A percentile compares a stretch with the other conserved stretches of the same genome.
These are phyloP conservation scores for Nemania sp. DNA, from an alignment of 2,329 filamentous ascomycete genomes.

Conservation along the genomic window DNA sequence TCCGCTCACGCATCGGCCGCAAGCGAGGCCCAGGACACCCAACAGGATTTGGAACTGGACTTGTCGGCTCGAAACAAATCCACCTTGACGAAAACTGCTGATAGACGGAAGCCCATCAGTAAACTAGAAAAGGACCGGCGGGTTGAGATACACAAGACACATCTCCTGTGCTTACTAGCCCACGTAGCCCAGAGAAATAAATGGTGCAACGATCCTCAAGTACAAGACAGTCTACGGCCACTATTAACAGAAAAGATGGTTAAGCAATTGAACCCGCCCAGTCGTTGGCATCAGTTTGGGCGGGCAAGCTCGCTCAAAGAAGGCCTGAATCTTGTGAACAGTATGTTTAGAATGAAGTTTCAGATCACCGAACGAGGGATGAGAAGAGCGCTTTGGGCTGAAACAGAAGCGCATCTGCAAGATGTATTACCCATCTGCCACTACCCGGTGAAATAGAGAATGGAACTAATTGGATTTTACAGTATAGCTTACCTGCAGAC, in stretches of 20 bases:
- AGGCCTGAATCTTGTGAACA: slow-evolving; percentile 77
- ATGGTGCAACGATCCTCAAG: slow-evolving; percentile 84
- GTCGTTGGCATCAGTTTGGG: slow-evolving; percentile 77
- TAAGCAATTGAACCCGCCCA: slow-evolving; percentile 75
- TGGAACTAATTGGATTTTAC: slow-evolving; percentile 27
- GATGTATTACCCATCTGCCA: slow-evolving; percentile 61
- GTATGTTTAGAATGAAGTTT: slow-evolving; percentile 77
- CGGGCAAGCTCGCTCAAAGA: slow-evolving; percentile 81
- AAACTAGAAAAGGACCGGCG: slow-evolving; percentile 68
- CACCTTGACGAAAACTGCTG: slow-evolving; percentile 49
- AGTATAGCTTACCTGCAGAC: slow-evolving; percentile 70
- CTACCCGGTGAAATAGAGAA: slow-evolving; percentile 25
- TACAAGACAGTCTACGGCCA: slow-evolving; percentile 74
- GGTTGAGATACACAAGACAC: slow-evolving; percentile 84
- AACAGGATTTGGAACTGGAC: slow-evolving; percentile 63
- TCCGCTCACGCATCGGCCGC: slow-evolving; percentile 44
- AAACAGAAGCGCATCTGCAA: slow-evolving; percentile 70
- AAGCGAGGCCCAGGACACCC: slow-evolving; percentile 42
- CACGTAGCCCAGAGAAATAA: slow-evolving; percentile 82
- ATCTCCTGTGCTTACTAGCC: slow-evolving; percentile 84
- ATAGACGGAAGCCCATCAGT: slow-evolving; percentile 65
- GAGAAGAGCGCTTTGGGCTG: slow-evolving; percentile 79
- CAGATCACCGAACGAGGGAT: slow-evolving; percentile 78
- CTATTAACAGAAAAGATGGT: slow-evolving; percentile 75
- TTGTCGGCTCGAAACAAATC: slow-evolving; percentile 60